A percentile compares a stretch with the other conserved stretches of the same genome.
phyloP scores from a whole-genome alignment of 78 protist species.

The Speleostelium caveatum region DNA sequence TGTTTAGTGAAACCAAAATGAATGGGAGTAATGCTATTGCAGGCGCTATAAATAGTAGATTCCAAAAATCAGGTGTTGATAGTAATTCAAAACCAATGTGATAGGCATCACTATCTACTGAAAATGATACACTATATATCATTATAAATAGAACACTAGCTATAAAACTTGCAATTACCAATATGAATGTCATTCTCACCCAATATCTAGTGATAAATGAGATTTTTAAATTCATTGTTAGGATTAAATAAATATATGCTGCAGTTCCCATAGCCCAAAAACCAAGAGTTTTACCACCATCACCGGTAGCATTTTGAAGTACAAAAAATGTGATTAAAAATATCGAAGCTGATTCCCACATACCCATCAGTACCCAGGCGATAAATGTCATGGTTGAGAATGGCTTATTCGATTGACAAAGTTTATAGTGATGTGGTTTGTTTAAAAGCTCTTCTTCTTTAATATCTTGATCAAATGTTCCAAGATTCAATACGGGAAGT shows the following conservation, averaged over 20 bases:
- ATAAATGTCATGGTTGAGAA: conserved; percentile 45
- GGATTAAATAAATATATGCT: conserved; percentile 50
- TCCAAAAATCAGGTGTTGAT: conserved; percentile 47
- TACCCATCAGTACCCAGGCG: conserved; percentile 74
- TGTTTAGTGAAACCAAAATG: conserved; percentile 19
- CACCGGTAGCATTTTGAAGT: conserved; percentile 11
- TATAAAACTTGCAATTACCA: background rate
- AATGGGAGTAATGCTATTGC: conserved; percentile 33
- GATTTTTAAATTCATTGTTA: conserved; percentile 61
- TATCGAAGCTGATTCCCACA: conserved; percentile 62
- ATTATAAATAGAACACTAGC: conserved; percentile 43
- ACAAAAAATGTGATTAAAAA: conserved; percentile 71
- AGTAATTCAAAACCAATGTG: conserved; percentile 49
- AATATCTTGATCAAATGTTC: conserved; percentile 89
- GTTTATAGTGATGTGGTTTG: conserved; percentile 17
- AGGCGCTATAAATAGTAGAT: conserved; percentile 45
- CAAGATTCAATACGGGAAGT: conserved; percentile 82
- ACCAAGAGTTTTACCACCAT: conserved; percentile 68
- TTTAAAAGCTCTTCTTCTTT: conserved; percentile 45
- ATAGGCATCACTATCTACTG: conserved; percentile 37
- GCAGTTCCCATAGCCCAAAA: conserved; percentile 79
- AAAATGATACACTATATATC: conserved; percentile 25
- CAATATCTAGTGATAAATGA: conserved; percentile 53
- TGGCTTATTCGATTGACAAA: conserved; percentile 61
- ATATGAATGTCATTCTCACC: background rate